Conservation (phyloP, 225 moss, liverwort and hornwort genomes). For the Antitrichia curtipendula region DNA sequence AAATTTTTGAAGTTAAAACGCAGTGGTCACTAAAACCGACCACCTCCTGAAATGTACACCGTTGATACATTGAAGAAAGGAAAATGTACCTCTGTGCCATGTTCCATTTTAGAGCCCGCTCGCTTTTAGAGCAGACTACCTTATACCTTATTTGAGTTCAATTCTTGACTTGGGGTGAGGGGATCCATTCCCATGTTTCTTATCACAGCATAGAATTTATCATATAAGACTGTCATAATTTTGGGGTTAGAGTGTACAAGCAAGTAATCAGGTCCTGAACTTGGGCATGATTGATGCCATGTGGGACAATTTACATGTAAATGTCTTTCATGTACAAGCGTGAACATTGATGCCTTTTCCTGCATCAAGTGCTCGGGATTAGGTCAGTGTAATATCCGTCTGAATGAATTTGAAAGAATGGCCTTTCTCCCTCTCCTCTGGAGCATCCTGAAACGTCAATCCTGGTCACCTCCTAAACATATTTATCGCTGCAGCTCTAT, state of each 20-base stretch:
- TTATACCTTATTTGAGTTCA: background rate
- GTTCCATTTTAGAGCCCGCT: too few species aligned
- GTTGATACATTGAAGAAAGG: too few species aligned
- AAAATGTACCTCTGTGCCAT: too few species aligned
- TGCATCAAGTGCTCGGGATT: background rate
- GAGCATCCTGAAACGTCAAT: background rate
- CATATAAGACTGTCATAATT: too few species aligned
- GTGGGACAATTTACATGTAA: conserved; percentile 8
- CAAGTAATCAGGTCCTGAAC: background rate
- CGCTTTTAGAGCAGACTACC: too few species aligned
- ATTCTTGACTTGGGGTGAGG: too few species aligned
- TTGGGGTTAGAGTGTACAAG: background rate
- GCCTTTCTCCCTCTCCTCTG: background rate
- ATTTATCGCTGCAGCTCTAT: background rate
- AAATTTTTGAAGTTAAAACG: too few species aligned
- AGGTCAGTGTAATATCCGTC: background rate
- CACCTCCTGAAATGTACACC: too few species aligned
- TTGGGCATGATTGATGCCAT: background rate
- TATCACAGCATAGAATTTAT: background rate
- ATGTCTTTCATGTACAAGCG: conserved; percentile 13
- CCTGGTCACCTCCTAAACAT: background rate
- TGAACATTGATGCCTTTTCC: background rate
- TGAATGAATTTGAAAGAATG: conserved; percentile 24
- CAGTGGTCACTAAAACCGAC: too few species aligned
- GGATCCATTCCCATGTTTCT: background rate